Evolutionary conservation across 1,139 yeast genomes (phyloP).

Genomic region (Debaryomycetaceae sp.): DNA sequence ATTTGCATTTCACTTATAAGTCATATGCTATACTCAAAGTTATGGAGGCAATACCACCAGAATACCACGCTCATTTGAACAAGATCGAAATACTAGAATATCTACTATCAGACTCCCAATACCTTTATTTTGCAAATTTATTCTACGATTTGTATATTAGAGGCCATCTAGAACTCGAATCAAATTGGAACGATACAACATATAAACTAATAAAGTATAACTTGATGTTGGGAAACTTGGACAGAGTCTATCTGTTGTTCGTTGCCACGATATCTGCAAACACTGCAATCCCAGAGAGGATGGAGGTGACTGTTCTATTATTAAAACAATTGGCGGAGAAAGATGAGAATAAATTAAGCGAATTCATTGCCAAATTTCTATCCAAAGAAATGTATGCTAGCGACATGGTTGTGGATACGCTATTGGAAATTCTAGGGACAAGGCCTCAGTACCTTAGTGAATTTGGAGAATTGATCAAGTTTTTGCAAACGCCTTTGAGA

Average conservation of each 20-base stretch:
- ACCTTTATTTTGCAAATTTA: constrained; percentile 15
- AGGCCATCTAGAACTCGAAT: neutral
- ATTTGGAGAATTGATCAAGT: constrained; percentile 19
- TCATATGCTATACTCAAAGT: constrained; percentile 7
- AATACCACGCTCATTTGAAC: constrained; percentile 8
- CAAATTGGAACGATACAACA: neutral
- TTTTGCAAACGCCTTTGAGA: constrained; percentile 26
- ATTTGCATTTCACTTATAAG: constrained; percentile 7
- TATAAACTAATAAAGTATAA: constrained; percentile 9
- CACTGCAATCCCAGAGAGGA: neutral
- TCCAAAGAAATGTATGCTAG: constrained; percentile 1
- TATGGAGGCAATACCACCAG: constrained; percentile 4
- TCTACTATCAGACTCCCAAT: constrained; percentile 4
- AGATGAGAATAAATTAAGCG: neutral
- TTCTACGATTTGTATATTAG: constrained; percentile 8
- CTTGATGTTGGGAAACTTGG: constrained; percentile 7
- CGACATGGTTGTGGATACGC: constrained; percentile 10
- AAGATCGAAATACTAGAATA: constrained; percentile 9
- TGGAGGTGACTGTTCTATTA: neutral
- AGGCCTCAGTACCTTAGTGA: constrained; percentile 4
- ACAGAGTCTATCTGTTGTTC: constrained; percentile 5
- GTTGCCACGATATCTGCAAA: neutral
- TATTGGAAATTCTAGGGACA: constrained; percentile 15
- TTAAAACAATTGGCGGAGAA: neutral
- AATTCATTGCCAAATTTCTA: constrained; percentile 1